Evolutionary conservation across 2,329 filamentous ascomycete genomes (phyloP), one percentile per base, ranked within the genome.

Genomic region (Pseudogymnoascus sp.): DNA sequence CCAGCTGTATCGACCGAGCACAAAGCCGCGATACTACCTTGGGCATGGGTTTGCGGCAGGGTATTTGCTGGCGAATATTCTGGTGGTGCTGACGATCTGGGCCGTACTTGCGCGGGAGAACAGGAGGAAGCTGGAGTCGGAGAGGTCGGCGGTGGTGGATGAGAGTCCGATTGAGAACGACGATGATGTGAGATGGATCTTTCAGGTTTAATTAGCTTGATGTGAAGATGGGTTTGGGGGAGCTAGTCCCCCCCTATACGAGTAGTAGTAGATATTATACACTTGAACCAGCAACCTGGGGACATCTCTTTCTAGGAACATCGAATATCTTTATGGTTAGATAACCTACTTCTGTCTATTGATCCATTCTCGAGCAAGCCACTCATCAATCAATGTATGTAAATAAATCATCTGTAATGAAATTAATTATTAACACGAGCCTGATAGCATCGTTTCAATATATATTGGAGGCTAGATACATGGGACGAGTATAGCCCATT

Each of bases 21-120:
- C 85, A 28, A 82, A 80, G 0, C 88, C 88, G 1, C 76, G 85
- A 34, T 90, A 84, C 68, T 78, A 86, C 59, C 76, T 90, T 0
- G 88, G 88, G 0, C 88, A 91, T 71, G 81, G 82, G 0, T 82
- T 90, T 68, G 86, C 87, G 0, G 70, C 90, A 46, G 86, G 78
- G 0, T 90, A 90, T 70, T 74, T 90, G 2, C 69, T 82, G 1
- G 80, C 77, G 0, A 89, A 89, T 64, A 75, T 84, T 0, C 65
- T 79, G 0, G 81, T 88, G 0, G 83, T 83, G 0, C 69, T 72
- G 0, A 67, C 80, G 0, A 69, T 89, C 34, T 88, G 83, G 71
- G 74, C 75, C 64, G 72, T 84, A 1, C 71, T 90, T 65, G 80
- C 75, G 59, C 78, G 75, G 63, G 84, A 88, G 72, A 91, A 91